phyloP scores from a whole-genome alignment of 1,284 basidiomycete genomes.

The Moesziomyces aphidis region DNA sequence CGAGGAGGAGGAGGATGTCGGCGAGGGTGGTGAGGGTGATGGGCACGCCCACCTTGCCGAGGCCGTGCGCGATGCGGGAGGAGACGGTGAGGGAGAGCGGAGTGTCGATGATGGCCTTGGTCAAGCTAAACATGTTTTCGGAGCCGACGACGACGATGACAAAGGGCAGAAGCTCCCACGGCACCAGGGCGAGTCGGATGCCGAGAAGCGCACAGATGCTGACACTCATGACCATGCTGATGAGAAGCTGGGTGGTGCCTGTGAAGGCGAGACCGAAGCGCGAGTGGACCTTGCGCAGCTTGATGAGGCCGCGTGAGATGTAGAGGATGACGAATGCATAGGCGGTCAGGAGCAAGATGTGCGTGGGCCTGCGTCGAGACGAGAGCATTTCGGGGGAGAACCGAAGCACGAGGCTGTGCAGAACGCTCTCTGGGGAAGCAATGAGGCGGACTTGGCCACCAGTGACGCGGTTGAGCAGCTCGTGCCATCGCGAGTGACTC shows the following conservation, averaged over 20 bases:
- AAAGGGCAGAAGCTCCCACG: slow-evolving; percentile 88
- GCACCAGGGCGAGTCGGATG: slow-evolving; percentile 86
- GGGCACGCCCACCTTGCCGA: slow-evolving; percentile 86
- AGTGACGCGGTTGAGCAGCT: slow-evolving; percentile 49
- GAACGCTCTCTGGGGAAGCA: slow-evolving; percentile 39
- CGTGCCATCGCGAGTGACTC: slow-evolving; percentile 40
- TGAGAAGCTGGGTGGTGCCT: slow-evolving; percentile 87
- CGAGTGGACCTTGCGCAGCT: slow-evolving; percentile 77
- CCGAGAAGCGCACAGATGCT: slow-evolving; percentile 88
- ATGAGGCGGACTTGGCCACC: slow-evolving; percentile 54
- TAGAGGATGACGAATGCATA: slow-evolving; percentile 84
- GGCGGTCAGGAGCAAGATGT: slow-evolving; percentile 77
- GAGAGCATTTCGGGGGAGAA: slow-evolving; percentile 51
- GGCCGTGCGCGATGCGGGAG: slow-evolving; percentile 87
- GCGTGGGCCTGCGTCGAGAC: slow-evolving; percentile 28
- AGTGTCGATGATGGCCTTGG: slow-evolving; percentile 87
- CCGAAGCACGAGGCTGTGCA: slow-evolving; percentile 51
- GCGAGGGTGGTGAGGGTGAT: slow-evolving; percentile 91
- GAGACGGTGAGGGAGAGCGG: slow-evolving; percentile 90
- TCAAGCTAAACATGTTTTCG: slow-evolving; percentile 96
- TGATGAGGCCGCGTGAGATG: slow-evolving; percentile 79
- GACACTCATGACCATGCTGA: slow-evolving; percentile 91
- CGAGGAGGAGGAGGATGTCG: slow-evolving; percentile 83
- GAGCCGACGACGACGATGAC: slow-evolving; percentile 95
- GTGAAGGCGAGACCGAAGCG: slow-evolving; percentile 92